Evolutionary conservation across 2,329 filamentous ascomycete genomes (phyloP).

Genomic region (Fusarium tupiense): DNA sequence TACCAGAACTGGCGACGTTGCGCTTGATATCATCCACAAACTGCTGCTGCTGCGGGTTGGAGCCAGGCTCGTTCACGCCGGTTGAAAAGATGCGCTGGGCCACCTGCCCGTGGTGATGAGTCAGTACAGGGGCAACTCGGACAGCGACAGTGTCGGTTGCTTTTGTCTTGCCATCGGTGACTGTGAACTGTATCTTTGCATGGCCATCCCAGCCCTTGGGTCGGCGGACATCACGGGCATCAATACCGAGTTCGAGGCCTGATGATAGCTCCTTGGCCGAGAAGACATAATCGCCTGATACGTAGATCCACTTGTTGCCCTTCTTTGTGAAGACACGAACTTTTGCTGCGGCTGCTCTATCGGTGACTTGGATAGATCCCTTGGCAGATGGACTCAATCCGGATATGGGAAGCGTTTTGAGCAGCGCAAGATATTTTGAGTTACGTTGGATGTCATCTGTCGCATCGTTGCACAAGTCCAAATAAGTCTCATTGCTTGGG

Average conservation of each 20-base stretch:
- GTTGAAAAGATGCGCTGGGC: conserved; percentile 39
- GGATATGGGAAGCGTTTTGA: conserved; percentile 44
- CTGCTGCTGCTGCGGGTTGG: neutral
- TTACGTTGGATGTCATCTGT: conserved; percentile 46
- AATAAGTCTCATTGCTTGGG: conserved; percentile 27
- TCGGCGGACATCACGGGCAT: conserved; percentile 45
- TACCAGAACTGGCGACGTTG: conserved; percentile 2
- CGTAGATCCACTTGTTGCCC: conserved; percentile 38
- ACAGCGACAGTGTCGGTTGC: conserved; percentile 44
- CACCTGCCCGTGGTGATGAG: conserved; percentile 49
- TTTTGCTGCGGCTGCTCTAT: conserved; percentile 19
- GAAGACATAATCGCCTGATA: conserved; percentile 42
- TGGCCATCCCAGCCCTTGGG: conserved; percentile 42
- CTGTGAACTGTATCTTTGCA: conserved; percentile 43
- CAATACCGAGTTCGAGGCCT: conserved; percentile 48
- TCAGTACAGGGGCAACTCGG: conserved; percentile 49
- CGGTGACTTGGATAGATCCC: conserved; percentile 23
- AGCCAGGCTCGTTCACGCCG: neutral
- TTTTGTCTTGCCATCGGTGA: conserved; percentile 35
- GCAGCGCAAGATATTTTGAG: conserved; percentile 45
- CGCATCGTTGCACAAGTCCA: conserved; percentile 49
- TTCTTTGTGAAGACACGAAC: conserved; percentile 45
- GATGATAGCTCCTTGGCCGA: conserved; percentile 38
- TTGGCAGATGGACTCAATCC: conserved; percentile 23
- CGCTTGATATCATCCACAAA: conserved; percentile 8